Percentiles rank a stretch among this genome's conserved stretches.
phyloP scores from a whole-genome alignment of 2,329 filamentous ascomycete genomes.

The Alternaria incomplexa region DNA sequence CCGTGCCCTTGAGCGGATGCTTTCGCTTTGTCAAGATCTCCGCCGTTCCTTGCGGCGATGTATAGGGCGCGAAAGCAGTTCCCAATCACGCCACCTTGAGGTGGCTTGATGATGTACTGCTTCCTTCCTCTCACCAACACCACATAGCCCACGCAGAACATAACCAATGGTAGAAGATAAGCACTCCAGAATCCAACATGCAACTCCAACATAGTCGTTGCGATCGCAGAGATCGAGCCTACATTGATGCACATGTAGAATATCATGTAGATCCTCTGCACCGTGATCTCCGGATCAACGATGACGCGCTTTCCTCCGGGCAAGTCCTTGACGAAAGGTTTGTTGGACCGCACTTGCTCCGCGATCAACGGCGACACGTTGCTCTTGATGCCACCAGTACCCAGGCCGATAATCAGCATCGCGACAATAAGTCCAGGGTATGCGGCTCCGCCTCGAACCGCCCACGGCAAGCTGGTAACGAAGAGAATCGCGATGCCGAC shows the following conservation, averaged over 20 bases:
- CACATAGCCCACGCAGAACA: slow-evolving; percentile 69
- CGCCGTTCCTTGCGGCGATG: slow-evolving; percentile 60
- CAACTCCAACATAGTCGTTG: slow-evolving; percentile 72
- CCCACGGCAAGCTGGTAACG: slow-evolving; percentile 66
- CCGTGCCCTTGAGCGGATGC: slow-evolving; percentile 58
- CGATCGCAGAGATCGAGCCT: slow-evolving; percentile 71
- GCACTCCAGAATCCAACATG: slow-evolving; percentile 75
- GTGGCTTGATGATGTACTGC: slow-evolving; percentile 46
- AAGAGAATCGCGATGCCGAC: slow-evolving; percentile 71
- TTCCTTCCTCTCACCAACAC: slow-evolving; percentile 51
- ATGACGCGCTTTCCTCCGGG: slow-evolving; percentile 51
- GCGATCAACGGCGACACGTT: slow-evolving; percentile 67
- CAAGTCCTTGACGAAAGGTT: slow-evolving; percentile 49
- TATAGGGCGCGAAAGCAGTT: slow-evolving; percentile 64
- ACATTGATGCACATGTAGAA: slow-evolving; percentile 78
- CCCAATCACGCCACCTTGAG: slow-evolving; percentile 46
- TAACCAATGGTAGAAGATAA: slow-evolving; percentile 66
- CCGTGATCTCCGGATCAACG: slow-evolving; percentile 54
- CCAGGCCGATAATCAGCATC: slow-evolving; percentile 73
- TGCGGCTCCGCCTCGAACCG: slow-evolving; percentile 65
- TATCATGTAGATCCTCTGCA: slow-evolving; percentile 61
- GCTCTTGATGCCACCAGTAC: slow-evolving; percentile 81
- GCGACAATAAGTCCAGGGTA: slow-evolving; percentile 70
- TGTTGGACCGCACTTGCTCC: slow-evolving; percentile 54
- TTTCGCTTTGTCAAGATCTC: slow-evolving; percentile 67